Base-by-base conservation (phyloP, 768 basidiomycete species). In the Neoboletus brunneissimus region DNA sequence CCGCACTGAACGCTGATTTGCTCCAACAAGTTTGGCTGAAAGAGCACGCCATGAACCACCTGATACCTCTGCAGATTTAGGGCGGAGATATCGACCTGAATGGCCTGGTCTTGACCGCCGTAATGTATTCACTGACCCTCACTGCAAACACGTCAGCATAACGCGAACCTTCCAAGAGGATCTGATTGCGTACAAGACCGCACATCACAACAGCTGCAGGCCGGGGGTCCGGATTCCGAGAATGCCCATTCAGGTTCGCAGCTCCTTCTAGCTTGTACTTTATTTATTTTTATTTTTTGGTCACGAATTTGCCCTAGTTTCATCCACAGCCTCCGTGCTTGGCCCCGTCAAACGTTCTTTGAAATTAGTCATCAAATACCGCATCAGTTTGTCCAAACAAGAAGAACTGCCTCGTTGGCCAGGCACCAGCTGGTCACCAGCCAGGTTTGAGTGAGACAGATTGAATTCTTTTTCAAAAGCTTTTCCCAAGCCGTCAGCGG, bases 101-200 rank as follows among this genome's bases (percentile, higher is more conserved):
- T 25, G 37, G 35, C 23, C 35, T 47, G 58, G 23, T 16, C 50
- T 57, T 53, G 59, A 34, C 53, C 63, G 63, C 68, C 67, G 68
- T 70, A 68, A 70, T 55, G 62, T 48, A 43, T 56, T 58, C 60
- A 55, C 41, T 45, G 59, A 67, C 68, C 67, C 58, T 69, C 67
- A 13, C 31, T 55, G 31, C 49, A 58, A 69, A 68, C 60, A 70
- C 67, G 67, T 70, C 63, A 68, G 44, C 67, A 61, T 63, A 46
- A 66, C 64, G 60, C 58, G 37, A 66, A 51, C 54, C 38, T 45
- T 31, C 42, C 49, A 51, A 58, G 55, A 49, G 56, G 63, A 59
- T 57, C 59, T 57, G 56, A 67, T 70, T 68, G 60, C 65, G 68
- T 65, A 70, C 68, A 67, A 57, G 20, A 43, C 57, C 57, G 29